Base-by-base conservation (phyloP, 1,139 yeast genomes). In the Zhuliangozyma blackwelliae region DNA sequence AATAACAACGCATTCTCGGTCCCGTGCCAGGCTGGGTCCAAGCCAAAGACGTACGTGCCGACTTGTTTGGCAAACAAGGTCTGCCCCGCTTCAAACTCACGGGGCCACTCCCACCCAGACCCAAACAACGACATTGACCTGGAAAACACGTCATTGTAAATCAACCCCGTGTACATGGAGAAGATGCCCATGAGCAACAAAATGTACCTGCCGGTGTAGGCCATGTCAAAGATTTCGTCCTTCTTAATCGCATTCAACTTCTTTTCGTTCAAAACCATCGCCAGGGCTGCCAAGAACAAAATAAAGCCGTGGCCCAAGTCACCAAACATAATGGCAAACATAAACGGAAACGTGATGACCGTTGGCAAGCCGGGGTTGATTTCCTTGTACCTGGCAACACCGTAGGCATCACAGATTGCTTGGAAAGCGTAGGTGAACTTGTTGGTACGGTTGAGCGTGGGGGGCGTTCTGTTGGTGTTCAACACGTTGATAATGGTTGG, bases 261-360 rank as follows among this genome's bases (percentile, higher is more conserved):
- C 48, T 69, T 75, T 54, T 84, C 92, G 51, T 79, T 77, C 37
- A 72, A 50, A 7, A 84, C 88, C 47, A 84, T 62, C 16, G 66
- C 54, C 29, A 68, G 56, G 1, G 87, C 89, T 25, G 82, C 80
- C 44, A 80, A 60, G 33, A 77, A 61, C 51, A 84, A 63, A 40
- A 84, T 70, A 45, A 83, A 69, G 4, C 94, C 94, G 57, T 84
- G 94, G 21, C 94, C 94, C 44, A 82, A 60, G 63, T 84, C 94
- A 70, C 94, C 94, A 66, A 84, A 84, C 94, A 84, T 84, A 48
- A 84, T 79, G 27, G 94, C 90, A 63, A 84, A 84, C 88, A 84
- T 81, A 54, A 84, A 84, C 28, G 94, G 94, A 67, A 84, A 84
- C 2, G 94, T 84, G 21, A 84, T 79, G 38, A 82, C 72, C 2